Evolutionary conservation across 176 grass and related monocot species (phyloP).

Genomic region (Ensete ventricosum): DNA sequence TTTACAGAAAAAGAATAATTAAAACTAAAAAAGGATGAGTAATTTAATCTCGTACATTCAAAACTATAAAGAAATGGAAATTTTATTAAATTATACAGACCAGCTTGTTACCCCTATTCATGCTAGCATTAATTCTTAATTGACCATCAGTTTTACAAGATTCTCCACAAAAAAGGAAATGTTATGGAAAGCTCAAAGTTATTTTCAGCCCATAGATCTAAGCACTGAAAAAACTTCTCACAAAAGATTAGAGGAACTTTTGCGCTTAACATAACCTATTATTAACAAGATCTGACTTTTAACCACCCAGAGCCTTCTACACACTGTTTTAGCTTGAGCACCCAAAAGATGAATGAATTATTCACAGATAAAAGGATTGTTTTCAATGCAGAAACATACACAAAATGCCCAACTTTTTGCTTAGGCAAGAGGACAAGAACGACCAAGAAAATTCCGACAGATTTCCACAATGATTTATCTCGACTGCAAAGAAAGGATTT

Average conservation of each 20-base stretch:
- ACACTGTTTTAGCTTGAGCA: no score
- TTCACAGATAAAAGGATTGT: no score
- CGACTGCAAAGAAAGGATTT: not conserved
- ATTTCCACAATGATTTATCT: not conserved
- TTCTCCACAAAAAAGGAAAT: not conserved
- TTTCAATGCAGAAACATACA: no score
- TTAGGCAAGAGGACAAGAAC: no score
- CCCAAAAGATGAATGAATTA: no score
- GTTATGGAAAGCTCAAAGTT: not conserved
- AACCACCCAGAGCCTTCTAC: not conserved
- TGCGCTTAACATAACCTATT: not conserved
- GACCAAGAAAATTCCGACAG: no score
- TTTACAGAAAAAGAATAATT: slow-evolving; percentile 11
- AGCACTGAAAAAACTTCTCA: not conserved
- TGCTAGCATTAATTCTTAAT: no score
- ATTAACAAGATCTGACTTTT: not conserved
- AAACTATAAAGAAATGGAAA: not conserved
- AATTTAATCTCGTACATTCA: not conserved
- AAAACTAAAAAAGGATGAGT: not conserved
- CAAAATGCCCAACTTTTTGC: no score
- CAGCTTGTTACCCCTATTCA: not conserved
- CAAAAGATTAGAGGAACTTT: no score
- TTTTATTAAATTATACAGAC: not conserved
- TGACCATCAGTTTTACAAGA: not conserved
- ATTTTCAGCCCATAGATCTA: not conserved